These are phyloP conservation scores for Rhynchospora tenuis DNA, from an alignment of 176 grass and related monocot species.

Conservation along the genomic window DNA sequence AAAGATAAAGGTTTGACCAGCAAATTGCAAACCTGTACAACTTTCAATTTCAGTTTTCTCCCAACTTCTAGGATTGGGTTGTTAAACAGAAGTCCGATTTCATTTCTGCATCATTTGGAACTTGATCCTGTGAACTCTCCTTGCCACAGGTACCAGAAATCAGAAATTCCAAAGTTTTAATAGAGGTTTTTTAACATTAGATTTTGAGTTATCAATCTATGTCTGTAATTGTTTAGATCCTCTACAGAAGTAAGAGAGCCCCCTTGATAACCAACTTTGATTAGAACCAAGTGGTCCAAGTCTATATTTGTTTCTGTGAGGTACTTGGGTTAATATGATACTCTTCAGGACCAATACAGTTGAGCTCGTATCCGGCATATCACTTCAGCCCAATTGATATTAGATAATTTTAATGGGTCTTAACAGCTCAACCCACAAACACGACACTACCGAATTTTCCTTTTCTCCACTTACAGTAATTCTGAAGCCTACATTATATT, in stretches of 20 bases:
- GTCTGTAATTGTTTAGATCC: not conserved
- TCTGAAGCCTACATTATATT: not conserved
- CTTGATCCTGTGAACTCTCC: not conserved
- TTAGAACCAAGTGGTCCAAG: not conserved
- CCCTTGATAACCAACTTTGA: not conserved
- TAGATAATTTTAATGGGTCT: not conserved
- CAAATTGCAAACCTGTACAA: not conserved
- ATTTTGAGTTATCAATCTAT: not conserved
- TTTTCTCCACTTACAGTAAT: not conserved
- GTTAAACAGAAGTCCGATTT: not conserved
- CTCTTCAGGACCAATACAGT: not conserved
- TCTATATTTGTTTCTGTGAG: not conserved
- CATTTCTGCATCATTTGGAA: not conserved
- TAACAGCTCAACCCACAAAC: not conserved
- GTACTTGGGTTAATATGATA: not conserved
- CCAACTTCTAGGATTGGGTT: not conserved
- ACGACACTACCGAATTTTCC: not conserved
- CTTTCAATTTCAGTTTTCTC: not conserved
- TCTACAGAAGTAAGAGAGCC: not conserved
- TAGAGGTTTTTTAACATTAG: not conserved
- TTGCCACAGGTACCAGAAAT: not conserved
- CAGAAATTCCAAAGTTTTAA: not conserved
- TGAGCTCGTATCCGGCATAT: not conserved
- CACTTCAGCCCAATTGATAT: not conserved
- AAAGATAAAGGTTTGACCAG: constrained; percentile 1